Evolutionary conservation across 805 yeast species (phyloP).

Genomic region (Monosporozyma solicola): DNA sequence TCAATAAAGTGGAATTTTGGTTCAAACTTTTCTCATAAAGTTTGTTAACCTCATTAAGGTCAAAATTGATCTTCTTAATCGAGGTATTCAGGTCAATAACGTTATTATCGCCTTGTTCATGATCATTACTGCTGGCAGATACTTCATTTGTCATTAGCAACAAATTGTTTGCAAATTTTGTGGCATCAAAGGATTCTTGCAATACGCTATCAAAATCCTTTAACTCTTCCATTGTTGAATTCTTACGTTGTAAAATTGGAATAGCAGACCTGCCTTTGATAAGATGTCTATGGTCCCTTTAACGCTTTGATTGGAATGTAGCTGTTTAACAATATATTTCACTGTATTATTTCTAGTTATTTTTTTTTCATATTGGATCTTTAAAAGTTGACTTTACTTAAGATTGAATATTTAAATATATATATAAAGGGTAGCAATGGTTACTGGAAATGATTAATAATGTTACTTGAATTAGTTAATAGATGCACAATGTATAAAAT

Average conservation of each 20-base stretch:
- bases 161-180: slow-evolving; percentile 19
- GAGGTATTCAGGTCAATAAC: slow-evolving; percentile 25
- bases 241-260: too few species aligned
- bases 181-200: slow-evolving; percentile 14
- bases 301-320: too few species aligned
- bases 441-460: not conserved
- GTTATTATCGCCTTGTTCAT: not conserved
- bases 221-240: slow-evolving; percentile 4
- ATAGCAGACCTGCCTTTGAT: too few species aligned
- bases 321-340: slow-evolving; percentile 19
- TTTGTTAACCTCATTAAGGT: slow-evolving; percentile 20
- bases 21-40: slow-evolving; percentile 17
- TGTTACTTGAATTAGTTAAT: not conserved
- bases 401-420: not conserved
- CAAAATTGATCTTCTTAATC: slow-evolving; percentile 24
- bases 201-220: slow-evolving; percentile 22
- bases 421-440: not conserved
- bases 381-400: not conserved
- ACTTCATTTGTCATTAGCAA: slow-evolving; percentile 18
- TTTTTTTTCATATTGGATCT: not conserved
- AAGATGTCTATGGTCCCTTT: too few species aligned
- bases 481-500: not conserved
- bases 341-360: not conserved
- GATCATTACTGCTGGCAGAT: slow-evolving; percentile 1
- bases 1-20: slow-evolving; percentile 15